Evolutionary conservation across 2,329 filamentous ascomycete species (phyloP).

Genomic region (Cladosporium sp.): DNA sequence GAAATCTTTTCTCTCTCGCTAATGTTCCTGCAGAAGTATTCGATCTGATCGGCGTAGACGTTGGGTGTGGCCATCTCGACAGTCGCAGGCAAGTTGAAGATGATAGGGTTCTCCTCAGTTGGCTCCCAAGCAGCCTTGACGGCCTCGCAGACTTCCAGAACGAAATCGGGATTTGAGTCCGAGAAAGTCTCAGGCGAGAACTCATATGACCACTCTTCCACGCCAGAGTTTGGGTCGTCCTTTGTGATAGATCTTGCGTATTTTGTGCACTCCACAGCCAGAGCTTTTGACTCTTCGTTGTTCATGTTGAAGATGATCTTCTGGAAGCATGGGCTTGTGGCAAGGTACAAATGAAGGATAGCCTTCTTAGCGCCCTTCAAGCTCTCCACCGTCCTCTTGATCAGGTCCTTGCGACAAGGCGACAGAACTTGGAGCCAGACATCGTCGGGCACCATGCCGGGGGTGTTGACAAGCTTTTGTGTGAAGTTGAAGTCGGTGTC

Average conservation of each 20-base stretch:
- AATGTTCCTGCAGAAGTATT: constrained; percentile 88
- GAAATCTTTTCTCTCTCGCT: constrained; percentile 79
- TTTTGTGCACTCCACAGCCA: constrained; percentile 81
- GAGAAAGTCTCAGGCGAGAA: constrained; percentile 89
- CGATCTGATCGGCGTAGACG: constrained; percentile 91
- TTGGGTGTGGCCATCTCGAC: constrained; percentile 95
- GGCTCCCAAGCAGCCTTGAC: constrained; percentile 94
- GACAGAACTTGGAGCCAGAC: constrained; percentile 90
- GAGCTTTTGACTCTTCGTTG: constrained; percentile 73
- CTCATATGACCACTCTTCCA: constrained; percentile 71
- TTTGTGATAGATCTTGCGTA: constrained; percentile 89
- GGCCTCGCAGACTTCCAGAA: constrained; percentile 78
- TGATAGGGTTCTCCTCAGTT: constrained; percentile 72
- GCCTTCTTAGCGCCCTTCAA: constrained; percentile 87
- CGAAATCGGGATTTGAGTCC: constrained; percentile 80
- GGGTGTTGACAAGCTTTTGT: constrained; percentile 76
- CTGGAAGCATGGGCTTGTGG: constrained; percentile 93
- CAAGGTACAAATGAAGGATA: constrained; percentile 91
- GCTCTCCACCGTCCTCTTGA: constrained; percentile 82
- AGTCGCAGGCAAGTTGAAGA: constrained; percentile 95
- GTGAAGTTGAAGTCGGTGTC: constrained; percentile 97
- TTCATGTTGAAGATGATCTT: constrained; percentile 84
- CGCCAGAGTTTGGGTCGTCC: constrained; percentile 55
- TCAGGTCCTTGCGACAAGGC: constrained; percentile 87
- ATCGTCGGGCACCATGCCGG: constrained; percentile 78